phyloP scores from a whole-genome alignment of 2,329 filamentous ascomycete genomes.

The Colletotrichum phormii region DNA sequence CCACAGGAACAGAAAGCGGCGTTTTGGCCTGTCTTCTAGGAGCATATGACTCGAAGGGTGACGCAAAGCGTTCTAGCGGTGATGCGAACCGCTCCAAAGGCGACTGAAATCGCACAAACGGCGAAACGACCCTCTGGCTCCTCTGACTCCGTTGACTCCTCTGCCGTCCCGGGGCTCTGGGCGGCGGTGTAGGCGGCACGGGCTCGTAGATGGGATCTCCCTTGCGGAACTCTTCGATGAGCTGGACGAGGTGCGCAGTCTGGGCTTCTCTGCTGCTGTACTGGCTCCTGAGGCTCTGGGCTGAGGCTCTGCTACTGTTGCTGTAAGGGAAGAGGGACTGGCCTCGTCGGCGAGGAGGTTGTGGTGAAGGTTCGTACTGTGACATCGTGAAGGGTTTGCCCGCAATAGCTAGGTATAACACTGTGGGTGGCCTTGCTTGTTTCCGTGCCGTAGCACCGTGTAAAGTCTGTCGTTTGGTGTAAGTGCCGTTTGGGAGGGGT shows the following conservation, averaged over 20 bases:
- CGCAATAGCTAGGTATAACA: background rate
- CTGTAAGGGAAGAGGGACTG: conserved; percentile 15
- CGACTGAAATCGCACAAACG: background rate
- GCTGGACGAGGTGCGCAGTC: conserved; percentile 19
- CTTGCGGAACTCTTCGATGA: conserved; percentile 33
- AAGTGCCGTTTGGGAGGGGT: background rate
- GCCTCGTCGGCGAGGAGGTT: conserved; percentile 12
- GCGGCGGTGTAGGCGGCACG: conserved; percentile 31
- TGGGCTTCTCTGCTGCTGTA: conserved; percentile 18
- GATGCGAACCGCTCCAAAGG: background rate
- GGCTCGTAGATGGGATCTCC: conserved; percentile 33
- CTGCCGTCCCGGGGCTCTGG: conserved; percentile 21
- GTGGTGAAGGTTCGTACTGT: conserved; percentile 22
- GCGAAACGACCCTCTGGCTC: background rate
- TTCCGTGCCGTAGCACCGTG: background rate
- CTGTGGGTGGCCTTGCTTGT: background rate
- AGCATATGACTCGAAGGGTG: background rate
- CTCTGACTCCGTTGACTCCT: conserved; percentile 1
- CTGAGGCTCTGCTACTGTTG: conserved; percentile 12
- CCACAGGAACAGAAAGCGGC: conserved; percentile 12
- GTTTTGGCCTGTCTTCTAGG: conserved; percentile 16
- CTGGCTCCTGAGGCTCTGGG: conserved; percentile 31
- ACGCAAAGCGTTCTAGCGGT: background rate
- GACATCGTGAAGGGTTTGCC: background rate
- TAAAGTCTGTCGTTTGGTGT: background rate